Evolutionary conservation across 768 basidiomycete genomes (phyloP).

Genomic region (Lactifluus hygrophoroides): DNA sequence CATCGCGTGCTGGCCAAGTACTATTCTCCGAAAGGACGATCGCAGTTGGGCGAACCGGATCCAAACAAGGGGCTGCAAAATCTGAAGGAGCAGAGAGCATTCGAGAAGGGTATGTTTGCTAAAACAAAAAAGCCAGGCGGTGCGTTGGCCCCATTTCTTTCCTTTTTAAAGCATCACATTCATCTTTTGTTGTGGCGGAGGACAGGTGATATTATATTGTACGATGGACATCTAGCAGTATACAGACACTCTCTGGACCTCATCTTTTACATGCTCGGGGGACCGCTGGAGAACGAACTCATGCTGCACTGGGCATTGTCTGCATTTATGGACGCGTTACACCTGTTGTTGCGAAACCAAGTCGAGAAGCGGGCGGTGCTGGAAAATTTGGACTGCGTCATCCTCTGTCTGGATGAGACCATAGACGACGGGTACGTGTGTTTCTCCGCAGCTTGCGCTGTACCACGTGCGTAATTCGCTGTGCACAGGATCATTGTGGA

Average conservation of each 20-base stretch:
- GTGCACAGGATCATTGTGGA: slow-evolving; percentile 81
- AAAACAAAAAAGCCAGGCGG: slow-evolving; percentile 94
- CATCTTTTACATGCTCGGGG: slow-evolving; percentile 87
- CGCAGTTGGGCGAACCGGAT: slow-evolving; percentile 38
- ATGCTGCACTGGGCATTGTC: slow-evolving; percentile 84
- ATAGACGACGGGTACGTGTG: slow-evolving; percentile 88
- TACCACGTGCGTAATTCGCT: not conserved
- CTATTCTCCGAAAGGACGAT: slow-evolving; percentile 66
- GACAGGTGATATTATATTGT: slow-evolving; percentile 88
- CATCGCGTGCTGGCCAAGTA: slow-evolving; percentile 95
- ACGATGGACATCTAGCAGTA: slow-evolving; percentile 82
- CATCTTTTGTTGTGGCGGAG: not conserved
- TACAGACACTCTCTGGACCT: slow-evolving; percentile 95
- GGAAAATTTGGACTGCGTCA: slow-evolving; percentile 88
- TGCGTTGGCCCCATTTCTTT: slow-evolving; percentile 29
- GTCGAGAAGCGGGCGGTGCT: slow-evolving; percentile 92
- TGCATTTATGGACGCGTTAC: slow-evolving; percentile 80
- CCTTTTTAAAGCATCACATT: not conserved
- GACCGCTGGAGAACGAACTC: slow-evolving; percentile 86
- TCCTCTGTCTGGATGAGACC: slow-evolving; percentile 92
- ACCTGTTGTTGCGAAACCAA: slow-evolving; percentile 79
- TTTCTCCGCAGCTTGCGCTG: not conserved
- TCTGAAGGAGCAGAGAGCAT: slow-evolving; percentile 88
- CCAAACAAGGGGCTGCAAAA: slow-evolving; percentile 49
- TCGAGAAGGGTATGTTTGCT: slow-evolving; percentile 92